A percentile compares a stretch with the other conserved stretches of the same genome.
phyloP scores from a whole-genome alignment of 441 rosid species.

The Arabidopsis lyrata region DNA sequence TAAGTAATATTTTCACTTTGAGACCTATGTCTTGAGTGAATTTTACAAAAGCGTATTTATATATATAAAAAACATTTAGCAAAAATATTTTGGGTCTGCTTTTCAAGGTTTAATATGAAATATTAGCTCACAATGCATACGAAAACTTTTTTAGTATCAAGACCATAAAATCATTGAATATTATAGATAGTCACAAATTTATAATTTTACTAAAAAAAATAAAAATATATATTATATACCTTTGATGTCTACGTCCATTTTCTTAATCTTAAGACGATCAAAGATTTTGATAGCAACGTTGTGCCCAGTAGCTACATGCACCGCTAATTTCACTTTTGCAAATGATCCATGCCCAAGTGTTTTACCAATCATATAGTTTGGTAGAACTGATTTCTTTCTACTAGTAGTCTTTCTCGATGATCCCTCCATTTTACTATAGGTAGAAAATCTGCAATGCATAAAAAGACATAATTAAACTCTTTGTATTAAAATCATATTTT shows the following conservation, averaged over 20 bases:
- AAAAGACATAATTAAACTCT: not conserved
- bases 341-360: constrained; percentile 89
- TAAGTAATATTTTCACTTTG: not conserved
- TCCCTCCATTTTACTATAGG: constrained; percentile 53
- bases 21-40: not conserved
- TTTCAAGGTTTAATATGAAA: not conserved
- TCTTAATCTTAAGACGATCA: not conserved
- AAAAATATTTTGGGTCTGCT: no score
- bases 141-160: not conserved
- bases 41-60: no score
- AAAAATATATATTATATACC: not conserved
- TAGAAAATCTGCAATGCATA: not conserved
- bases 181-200: not conserved
- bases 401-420: constrained; percentile 49
- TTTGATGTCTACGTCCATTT: not conserved
- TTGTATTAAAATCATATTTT: not conserved
- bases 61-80: no score
- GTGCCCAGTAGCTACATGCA: constrained; percentile 77
- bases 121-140: not conserved
- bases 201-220: no score
- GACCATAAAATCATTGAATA: not conserved
- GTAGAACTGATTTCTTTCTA: constrained; percentile 53
- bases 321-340: constrained; percentile 89
- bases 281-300: constrained; percentile 88
- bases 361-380: constrained; percentile 80